Percentiles rank a stretch among this genome's conserved stretches.
These are phyloP conservation scores for Tulasnella sp. DNA, from an alignment of 768 basidiomycete species.

Conservation along the genomic window DNA sequence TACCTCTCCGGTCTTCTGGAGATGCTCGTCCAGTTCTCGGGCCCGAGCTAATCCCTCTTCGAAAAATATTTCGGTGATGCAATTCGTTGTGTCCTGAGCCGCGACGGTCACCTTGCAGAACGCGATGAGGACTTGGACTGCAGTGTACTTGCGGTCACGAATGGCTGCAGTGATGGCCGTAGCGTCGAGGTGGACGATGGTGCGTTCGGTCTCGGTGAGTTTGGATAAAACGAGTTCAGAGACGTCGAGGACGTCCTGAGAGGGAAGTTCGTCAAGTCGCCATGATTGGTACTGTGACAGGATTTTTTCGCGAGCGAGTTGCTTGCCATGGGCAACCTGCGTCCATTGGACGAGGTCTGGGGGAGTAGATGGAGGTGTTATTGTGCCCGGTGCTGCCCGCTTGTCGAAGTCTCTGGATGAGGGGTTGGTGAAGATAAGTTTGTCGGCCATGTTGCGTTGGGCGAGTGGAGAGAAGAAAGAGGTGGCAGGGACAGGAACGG, in stretches of 20 bases:
- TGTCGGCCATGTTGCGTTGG: not conserved
- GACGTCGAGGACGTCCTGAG: not conserved
- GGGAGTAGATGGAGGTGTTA: conserved; percentile 6
- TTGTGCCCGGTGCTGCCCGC: not conserved
- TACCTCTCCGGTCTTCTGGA: conserved; percentile 31
- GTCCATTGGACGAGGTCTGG: not conserved
- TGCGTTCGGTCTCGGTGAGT: conserved; percentile 24
- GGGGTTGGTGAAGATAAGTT: not conserved
- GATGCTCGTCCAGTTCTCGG: conserved; percentile 37
- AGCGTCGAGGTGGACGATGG: conserved; percentile 29
- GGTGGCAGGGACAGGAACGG: not conserved
- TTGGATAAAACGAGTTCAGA: conserved; percentile 1
- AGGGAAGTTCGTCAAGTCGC: not conserved
- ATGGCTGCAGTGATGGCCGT: conserved; percentile 25
- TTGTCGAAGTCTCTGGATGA: not conserved
- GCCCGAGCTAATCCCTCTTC: conserved; percentile 33
- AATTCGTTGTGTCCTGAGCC: conserved; percentile 25
- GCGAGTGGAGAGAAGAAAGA: not conserved
- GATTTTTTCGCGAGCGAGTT: not conserved
- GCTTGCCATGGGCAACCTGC: not conserved
- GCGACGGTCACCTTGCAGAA: conserved; percentile 29
- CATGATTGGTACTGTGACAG: not conserved
- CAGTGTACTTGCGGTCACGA: conserved; percentile 24
- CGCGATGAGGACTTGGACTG: conserved; percentile 30
- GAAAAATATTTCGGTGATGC: conserved; percentile 40